A percentile compares a stretch with the other conserved stretches of the same genome.
These are phyloP conservation scores for Podospora pseudocomata DNA, from an alignment of 495 filamentous ascomycete genomes.

Conservation along the genomic window DNA sequence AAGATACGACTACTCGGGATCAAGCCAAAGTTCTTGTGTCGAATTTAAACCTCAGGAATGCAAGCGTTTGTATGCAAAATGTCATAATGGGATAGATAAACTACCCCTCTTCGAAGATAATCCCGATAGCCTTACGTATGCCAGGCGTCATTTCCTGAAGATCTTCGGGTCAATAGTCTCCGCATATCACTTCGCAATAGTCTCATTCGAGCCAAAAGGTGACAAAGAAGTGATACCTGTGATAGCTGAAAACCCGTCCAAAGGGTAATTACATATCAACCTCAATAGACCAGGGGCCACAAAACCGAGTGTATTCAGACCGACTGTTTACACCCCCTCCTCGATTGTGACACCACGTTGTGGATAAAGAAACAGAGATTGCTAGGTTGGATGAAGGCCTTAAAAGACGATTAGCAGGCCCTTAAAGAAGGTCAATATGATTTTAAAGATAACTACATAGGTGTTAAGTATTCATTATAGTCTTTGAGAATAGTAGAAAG, in stretches of 20 bases:
- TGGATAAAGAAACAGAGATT: too few species aligned
- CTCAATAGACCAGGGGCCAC: not conserved
- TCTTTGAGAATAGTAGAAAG: too few species aligned
- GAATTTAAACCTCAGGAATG: not conserved
- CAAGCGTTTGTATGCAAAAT: not conserved
- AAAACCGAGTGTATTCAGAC: not conserved
- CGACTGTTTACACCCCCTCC: not conserved
- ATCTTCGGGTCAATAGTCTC: not conserved
- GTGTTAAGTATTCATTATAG: too few species aligned
- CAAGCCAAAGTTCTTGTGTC: too few species aligned
- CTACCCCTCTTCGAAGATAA: not conserved
- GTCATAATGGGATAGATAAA: not conserved
- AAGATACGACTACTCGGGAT: too few species aligned
- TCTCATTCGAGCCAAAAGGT: not conserved
- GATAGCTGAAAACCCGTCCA: not conserved
- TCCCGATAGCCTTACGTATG: not conserved
- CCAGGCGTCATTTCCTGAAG: not conserved
- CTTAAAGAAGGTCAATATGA: too few species aligned
- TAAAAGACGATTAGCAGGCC: too few species aligned
- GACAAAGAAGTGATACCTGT: not conserved
- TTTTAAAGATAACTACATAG: too few species aligned
- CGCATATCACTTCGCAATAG: not conserved
- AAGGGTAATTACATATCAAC: not conserved
- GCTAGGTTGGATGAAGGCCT: too few species aligned
- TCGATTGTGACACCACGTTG: not conserved